Evolutionary conservation across 108 stramenopile genomes (phyloP).

Genomic region (Discostella pseudostelligera): DNA sequence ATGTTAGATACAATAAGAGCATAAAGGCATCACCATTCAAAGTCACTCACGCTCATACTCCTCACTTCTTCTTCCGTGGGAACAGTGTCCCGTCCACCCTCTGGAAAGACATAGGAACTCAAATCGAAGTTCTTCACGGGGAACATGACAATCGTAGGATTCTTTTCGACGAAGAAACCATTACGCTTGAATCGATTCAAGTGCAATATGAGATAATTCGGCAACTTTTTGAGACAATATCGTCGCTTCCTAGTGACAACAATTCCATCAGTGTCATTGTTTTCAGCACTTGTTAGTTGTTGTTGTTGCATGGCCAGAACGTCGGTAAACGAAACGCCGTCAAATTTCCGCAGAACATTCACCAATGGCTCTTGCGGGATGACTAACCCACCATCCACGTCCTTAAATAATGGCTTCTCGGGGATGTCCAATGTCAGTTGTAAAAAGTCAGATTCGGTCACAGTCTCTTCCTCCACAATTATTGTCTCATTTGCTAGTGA

Average conservation of each 20-base stretch:
- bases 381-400: conserved; percentile 93
- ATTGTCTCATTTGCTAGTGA: conserved; percentile 35
- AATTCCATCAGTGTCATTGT: conserved; percentile 30
- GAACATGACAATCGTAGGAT: conserved; percentile 98
- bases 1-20: background rate
- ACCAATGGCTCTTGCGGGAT: conserved; percentile 98
- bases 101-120: conserved; percentile 64
- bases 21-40: too few species aligned
- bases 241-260: conserved; percentile 63
- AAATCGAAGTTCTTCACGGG: conserved; percentile 97
- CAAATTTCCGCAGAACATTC: conserved; percentile 90
- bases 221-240: conserved; percentile 83
- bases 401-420: conserved; percentile 96
- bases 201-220: conserved; percentile 92
- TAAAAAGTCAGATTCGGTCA: conserved; percentile 73
- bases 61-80: conserved; percentile 75
- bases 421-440: conserved; percentile 97
- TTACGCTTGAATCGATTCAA: conserved; percentile 92
- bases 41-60: conserved; percentile 65
- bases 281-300: conserved; percentile 8
- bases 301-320: conserved; percentile 49
- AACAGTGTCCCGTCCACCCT: conserved; percentile 25
- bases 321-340: conserved; percentile 87
- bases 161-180: conserved; percentile 93
- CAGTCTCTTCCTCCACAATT: conserved; percentile 57